These are phyloP conservation scores for Kwoniella heveanensis DNA, from an alignment of 768 basidiomycete genomes.

Conservation along the genomic window DNA sequence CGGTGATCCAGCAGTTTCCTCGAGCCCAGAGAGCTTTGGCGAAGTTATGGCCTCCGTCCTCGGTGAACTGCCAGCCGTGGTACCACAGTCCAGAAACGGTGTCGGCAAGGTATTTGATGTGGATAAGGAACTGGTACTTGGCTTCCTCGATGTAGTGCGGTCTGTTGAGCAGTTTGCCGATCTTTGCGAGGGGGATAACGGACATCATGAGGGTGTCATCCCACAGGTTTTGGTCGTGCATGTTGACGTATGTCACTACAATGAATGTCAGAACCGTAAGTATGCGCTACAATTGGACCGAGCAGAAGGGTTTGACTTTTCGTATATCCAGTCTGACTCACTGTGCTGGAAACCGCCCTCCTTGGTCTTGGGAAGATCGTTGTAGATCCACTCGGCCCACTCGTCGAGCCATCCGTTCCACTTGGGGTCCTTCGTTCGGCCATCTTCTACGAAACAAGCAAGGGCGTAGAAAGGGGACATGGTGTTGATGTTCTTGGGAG, in stretches of 20 bases:
- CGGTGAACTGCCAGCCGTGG: constrained; percentile 51
- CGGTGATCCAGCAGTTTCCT: constrained; percentile 62
- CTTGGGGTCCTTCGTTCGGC: constrained; percentile 32
- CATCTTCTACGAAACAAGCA: constrained; percentile 38
- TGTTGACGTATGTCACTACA: constrained; percentile 57
- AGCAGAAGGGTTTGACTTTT: no score
- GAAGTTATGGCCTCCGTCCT: constrained; percentile 46
- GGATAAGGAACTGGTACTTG: constrained; percentile 62
- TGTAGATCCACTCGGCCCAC: constrained; percentile 60
- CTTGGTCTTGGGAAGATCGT: constrained; percentile 60
- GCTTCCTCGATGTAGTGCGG: constrained; percentile 64
- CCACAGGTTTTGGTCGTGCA: constrained; percentile 62
- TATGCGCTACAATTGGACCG: not conserved
- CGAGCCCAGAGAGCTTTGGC: constrained; percentile 62
- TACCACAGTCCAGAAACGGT: constrained; percentile 50
- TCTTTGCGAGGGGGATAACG: constrained; percentile 64
- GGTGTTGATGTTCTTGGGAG: constrained; percentile 66
- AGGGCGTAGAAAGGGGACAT: constrained; percentile 61
- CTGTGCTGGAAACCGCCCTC: constrained; percentile 52
- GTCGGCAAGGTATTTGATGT: constrained; percentile 53
- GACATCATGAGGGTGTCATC: constrained; percentile 65
- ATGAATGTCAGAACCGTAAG: not conserved
- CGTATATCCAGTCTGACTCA: constrained; percentile 18
- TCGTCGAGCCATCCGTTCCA: constrained; percentile 53
- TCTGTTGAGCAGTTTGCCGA: constrained; percentile 62